phyloP scores from a whole-genome alignment of 2,329 filamentous ascomycete genomes.

The Ascochyta clinopodiicola region DNA sequence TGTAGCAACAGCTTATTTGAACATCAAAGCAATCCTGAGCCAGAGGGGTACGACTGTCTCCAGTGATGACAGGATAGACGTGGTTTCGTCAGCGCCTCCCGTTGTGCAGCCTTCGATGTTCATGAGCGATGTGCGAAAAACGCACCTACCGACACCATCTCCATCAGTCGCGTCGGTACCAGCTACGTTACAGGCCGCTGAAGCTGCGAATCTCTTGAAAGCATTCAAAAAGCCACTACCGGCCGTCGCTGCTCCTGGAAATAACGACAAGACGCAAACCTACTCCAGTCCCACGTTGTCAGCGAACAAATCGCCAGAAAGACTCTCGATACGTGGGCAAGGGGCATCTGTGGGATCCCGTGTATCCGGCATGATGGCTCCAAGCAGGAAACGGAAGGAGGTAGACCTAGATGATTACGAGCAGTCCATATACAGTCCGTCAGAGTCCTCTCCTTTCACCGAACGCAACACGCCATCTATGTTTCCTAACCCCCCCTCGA shows the following conservation, averaged over 20 bases:
- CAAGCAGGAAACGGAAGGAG: constrained; percentile 3
- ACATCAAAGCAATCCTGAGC: background rate
- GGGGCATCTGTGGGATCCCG: constrained; percentile 6
- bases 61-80: background rate
- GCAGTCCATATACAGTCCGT: background rate
- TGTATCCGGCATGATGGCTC: background rate
- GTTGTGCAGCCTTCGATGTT: background rate
- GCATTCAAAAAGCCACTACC: constrained; percentile 19
- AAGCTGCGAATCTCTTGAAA: background rate
- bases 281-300: constrained; percentile 4
- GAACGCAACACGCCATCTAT: background rate
- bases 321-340: background rate
- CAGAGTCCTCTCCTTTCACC: background rate
- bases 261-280: too few relatives aligned
- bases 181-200: background rate
- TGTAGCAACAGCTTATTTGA: background rate
- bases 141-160: background rate
- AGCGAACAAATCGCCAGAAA: background rate
- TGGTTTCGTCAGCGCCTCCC: background rate
- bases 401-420: constrained; percentile 8
- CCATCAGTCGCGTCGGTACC: constrained; percentile 2
- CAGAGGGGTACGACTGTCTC: background rate
- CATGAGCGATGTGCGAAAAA: background rate
- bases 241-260: background rate
- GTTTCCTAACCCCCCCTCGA: background rate